Base-by-base conservation (phyloP, 2,329 filamentous ascomycete genomes). In the Fusarium torulosum region DNA sequence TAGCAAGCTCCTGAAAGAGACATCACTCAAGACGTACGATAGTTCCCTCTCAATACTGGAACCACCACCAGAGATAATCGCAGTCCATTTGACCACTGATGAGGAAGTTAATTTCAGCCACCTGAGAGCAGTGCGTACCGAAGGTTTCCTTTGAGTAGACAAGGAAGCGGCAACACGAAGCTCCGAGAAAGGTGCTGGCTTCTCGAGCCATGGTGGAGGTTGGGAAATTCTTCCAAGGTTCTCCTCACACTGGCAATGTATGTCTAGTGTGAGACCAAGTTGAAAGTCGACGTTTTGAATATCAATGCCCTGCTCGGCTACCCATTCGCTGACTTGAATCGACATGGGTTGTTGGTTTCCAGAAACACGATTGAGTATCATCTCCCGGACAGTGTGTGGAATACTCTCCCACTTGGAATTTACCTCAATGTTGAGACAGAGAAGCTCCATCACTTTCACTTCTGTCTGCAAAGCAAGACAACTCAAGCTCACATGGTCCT, bases 311-410 rank as follows among this genome's bases (percentile, higher is more conserved):
- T 40, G 23, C 20, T 41, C 43, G 7, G 7, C 2, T 1, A 49
- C 7, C 52, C 52, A 54, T 23, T 25, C n/a, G 15, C 11, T 17
- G 9, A 23, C 33, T 19, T 38, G 19, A 17, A 15, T 8, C 1
- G 52, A 47, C 11, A 49, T 17, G 4, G 19, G 8, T 6, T 17
- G 4, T 8, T 6, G 2, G 14, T 6, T 23, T 4, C 52, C 42
- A 40, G 10, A 40, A 13, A 54, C 25, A 19, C 52, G 52, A 40
- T 40, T 23, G 13, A 54, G n/a, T 4, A 54, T 54, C 52, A 47
- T 54, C 15, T 47, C 33, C 15, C 52, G 23, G 1, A 33, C 52
- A 15, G 11, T 13, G 1, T 54, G 25, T 0, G 52, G 52, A 15
- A 23, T 46, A 9, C 19, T 19, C 6, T 21, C 37, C 52, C 52